A percentile compares a stretch with the other conserved stretches of the same genome.
These are phyloP conservation scores for Isatis tinctoria DNA, from an alignment of 345 rosid genomes.

Conservation along the genomic window DNA sequence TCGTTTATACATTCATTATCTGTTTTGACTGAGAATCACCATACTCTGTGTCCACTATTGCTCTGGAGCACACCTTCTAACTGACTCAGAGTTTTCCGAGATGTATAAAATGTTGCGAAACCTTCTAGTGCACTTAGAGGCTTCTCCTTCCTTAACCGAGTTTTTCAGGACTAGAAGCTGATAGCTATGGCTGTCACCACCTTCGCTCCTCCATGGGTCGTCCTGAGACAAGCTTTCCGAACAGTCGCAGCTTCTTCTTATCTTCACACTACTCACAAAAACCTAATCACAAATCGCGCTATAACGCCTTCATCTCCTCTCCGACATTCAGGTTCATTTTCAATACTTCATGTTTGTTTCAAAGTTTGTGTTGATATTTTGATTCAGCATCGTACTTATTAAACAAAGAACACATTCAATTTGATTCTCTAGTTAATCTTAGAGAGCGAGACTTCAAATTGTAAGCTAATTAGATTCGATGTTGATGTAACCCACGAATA, in stretches of 20 bases:
- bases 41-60: neutral
- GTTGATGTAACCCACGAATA: neutral
- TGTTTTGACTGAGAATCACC: neutral
- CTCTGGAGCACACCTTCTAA: neutral
- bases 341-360: neutral
- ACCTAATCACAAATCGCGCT: slow-evolving; percentile 16
- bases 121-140: slow-evolving; percentile 2
- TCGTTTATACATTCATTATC: too few species aligned
- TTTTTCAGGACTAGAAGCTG: slow-evolving; percentile 3
- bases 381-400: slow-evolving; percentile 1
- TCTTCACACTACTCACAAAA: slow-evolving; percentile 9
- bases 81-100: neutral
- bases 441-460: too few species aligned
- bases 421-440: too few species aligned
- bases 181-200: slow-evolving; percentile 40
- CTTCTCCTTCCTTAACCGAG: neutral
- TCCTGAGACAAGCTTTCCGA: slow-evolving; percentile 45
- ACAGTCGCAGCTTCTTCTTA: slow-evolving; percentile 38
- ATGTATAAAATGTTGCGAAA: neutral
- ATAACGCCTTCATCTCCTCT: slow-evolving; percentile 14
- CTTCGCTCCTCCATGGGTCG: slow-evolving; percentile 36
- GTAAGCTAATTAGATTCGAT: too few species aligned
- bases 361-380: neutral
- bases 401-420: neutral
- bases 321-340: slow-evolving; percentile 44